These are phyloP conservation scores for Chaetomiaceae sp. DNA, from an alignment of 2,329 filamentous ascomycete species.

Conservation along the genomic window DNA sequence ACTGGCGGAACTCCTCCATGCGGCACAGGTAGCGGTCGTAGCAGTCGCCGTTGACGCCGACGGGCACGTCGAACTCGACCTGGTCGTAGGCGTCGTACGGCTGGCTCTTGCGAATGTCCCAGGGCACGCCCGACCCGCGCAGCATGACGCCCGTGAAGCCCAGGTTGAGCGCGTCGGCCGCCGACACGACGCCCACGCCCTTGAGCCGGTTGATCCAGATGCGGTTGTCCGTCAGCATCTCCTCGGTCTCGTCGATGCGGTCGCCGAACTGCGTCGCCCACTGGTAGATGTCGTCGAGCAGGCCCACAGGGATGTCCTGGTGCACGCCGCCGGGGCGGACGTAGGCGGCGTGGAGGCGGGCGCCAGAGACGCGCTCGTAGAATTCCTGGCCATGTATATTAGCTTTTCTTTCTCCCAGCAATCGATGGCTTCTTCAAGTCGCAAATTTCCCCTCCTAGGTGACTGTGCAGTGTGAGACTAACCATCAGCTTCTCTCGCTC, in stretches of 20 bases:
- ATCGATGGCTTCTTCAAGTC: neutral
- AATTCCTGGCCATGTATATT: constrained; percentile 67
- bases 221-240: constrained; percentile 97
- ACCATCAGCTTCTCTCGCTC: constrained; percentile 99
- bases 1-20: constrained; percentile 99
- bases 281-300: constrained; percentile 98
- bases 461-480: constrained; percentile 32
- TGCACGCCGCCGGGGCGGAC: constrained; percentile 94
- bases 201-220: constrained; percentile 96
- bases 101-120: constrained; percentile 93
- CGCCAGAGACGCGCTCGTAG: constrained; percentile 97
- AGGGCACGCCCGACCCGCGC: constrained; percentile 90
- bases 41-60: constrained; percentile 95
- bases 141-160: constrained; percentile 98
- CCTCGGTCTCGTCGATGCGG: constrained; percentile 97
- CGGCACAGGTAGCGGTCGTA: constrained; percentile 98
- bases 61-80: constrained; percentile 97
- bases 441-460: neutral
- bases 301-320: constrained; percentile 87
- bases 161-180: constrained; percentile 92
- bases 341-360: constrained; percentile 94
- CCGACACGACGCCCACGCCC: constrained; percentile 85
- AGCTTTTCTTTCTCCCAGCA: constrained; percentile 3
- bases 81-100: constrained; percentile 97
- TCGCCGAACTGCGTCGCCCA: constrained; percentile 99